These are phyloP conservation scores for Articulospora tetracladia DNA, from an alignment of 495 filamentous ascomycete genomes.

Conservation along the genomic window DNA sequence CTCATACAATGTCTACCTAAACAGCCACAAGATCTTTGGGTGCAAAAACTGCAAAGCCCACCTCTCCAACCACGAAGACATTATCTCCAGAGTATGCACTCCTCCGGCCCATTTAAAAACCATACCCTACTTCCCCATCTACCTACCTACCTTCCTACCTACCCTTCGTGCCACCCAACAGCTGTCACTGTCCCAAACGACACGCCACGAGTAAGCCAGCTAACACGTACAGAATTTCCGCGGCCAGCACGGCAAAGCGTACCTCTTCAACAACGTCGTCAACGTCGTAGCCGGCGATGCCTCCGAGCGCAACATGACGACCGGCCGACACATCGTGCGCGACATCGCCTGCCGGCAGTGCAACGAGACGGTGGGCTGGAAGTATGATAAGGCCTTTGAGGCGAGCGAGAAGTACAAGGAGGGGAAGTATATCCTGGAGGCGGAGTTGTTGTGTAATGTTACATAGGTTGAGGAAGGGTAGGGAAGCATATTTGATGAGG, in stretches of 20 bases:
- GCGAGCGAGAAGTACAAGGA: conserved; percentile 94
- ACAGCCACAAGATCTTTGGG: conserved; percentile 84
- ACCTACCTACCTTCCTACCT: background rate
- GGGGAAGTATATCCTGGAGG: conserved; percentile 95
- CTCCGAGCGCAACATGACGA: conserved; percentile 97
- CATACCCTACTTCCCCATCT: conserved; percentile 4
- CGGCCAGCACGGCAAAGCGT: conserved; percentile 97
- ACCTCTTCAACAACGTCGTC: conserved; percentile 91
- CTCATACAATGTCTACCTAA: conserved; percentile 93
- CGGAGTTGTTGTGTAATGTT: conserved; percentile 81
- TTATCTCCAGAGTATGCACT: conserved; percentile 78
- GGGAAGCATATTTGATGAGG: background rate
- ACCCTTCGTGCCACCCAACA: background rate
- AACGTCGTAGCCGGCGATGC: conserved; percentile 79
- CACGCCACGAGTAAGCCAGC: background rate
- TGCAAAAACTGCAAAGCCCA: conserved; percentile 97
- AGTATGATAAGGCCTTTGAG: conserved; percentile 98
- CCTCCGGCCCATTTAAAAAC: too few relatives aligned
- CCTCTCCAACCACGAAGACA: conserved; percentile 90
- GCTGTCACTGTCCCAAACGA: background rate
- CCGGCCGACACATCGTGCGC: conserved; percentile 86
- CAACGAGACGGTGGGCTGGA: conserved; percentile 92
- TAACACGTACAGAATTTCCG: conserved; percentile 76
- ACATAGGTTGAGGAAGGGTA: conserved; percentile 6
- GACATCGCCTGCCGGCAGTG: conserved; percentile 90